Conservation (phyloP, 805 yeast species). For the Saccharomycopsis olivae region DNA sequence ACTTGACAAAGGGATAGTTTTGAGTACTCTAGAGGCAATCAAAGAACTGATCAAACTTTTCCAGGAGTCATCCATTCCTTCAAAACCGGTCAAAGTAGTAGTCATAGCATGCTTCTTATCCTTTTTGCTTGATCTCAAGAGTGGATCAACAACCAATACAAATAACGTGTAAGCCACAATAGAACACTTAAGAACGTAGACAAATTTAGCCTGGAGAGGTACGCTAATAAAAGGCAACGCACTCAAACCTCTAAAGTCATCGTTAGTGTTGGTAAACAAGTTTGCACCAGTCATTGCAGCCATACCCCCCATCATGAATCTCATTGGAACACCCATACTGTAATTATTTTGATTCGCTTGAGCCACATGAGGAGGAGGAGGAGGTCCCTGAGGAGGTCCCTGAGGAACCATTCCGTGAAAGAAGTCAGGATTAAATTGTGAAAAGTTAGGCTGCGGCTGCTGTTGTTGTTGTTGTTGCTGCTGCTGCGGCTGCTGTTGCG, state of each 20-base stretch:
- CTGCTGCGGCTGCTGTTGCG: background rate
- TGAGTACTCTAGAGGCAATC: background rate
- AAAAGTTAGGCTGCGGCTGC: background rate
- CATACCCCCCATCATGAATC: slow-evolving; percentile 13
- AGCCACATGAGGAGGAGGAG: background rate
- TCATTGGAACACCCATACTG: slow-evolving; percentile 12
- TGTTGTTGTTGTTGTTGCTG: background rate
- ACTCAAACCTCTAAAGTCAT: slow-evolving; percentile 8
- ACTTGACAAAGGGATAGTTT: slow-evolving; percentile 2
- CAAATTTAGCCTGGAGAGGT: background rate
- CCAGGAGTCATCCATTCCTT: background rate
- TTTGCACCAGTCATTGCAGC: slow-evolving; percentile 8
- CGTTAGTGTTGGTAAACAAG: slow-evolving; percentile 1
- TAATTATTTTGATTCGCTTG: background rate
- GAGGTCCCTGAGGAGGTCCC: background rate
- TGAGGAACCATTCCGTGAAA: background rate
- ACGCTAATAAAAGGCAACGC: slow-evolving; percentile 2
- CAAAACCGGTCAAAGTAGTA: background rate
- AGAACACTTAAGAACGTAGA: background rate
- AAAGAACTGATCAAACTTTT: slow-evolving; percentile 2
- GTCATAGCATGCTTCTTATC: background rate
- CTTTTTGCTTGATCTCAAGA: background rate
- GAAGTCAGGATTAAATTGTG: background rate
- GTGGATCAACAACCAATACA: background rate
- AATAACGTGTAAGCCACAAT: background rate